Conservation (phyloP, 192 early-diverging fungal genomes). For the Neocallimastix lanati region DNA sequence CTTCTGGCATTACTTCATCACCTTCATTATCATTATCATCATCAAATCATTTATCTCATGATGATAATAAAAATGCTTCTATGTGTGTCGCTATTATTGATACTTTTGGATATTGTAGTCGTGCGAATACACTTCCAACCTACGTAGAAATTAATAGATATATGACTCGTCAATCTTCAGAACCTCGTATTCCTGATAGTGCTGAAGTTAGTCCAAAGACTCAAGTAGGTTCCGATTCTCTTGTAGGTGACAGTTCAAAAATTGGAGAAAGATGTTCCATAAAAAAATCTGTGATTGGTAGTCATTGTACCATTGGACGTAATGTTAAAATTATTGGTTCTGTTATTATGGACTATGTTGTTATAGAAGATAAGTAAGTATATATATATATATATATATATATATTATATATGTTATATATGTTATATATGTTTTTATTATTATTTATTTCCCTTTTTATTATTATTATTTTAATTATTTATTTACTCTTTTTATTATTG, state of each 20-base stretch:
- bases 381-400: no score
- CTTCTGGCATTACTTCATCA: slow-evolving; percentile 6
- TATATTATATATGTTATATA: no score
- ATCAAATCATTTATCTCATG: background rate
- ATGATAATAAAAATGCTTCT: slow-evolving; percentile 5
- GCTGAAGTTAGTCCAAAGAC: slow-evolving; percentile 47
- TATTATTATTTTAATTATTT: no score
- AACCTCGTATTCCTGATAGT: slow-evolving; percentile 41
- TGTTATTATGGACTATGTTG: slow-evolving; percentile 88
- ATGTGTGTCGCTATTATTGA: slow-evolving; percentile 20
- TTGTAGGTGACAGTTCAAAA: slow-evolving; percentile 74
- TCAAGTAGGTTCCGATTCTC: slow-evolving; percentile 73
- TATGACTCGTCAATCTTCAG: slow-evolving; percentile 23
- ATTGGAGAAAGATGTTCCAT: slow-evolving; percentile 83
- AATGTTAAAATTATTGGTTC: slow-evolving; percentile 89
- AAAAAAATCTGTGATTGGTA: slow-evolving; percentile 83
- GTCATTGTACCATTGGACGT: slow-evolving; percentile 87
- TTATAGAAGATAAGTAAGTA: slow-evolving; percentile 69
- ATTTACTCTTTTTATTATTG: no score
- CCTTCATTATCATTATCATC: slow-evolving; percentile 5
- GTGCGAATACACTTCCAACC: slow-evolving; percentile 60
- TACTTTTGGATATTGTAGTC: slow-evolving; percentile 45
- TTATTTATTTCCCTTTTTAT: no score
- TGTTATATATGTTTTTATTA: no score
- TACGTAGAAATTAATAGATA: slow-evolving; percentile 80